Conservation (phyloP, 1,139 yeast species). For the Suhomyces atakaporum region DNA sequence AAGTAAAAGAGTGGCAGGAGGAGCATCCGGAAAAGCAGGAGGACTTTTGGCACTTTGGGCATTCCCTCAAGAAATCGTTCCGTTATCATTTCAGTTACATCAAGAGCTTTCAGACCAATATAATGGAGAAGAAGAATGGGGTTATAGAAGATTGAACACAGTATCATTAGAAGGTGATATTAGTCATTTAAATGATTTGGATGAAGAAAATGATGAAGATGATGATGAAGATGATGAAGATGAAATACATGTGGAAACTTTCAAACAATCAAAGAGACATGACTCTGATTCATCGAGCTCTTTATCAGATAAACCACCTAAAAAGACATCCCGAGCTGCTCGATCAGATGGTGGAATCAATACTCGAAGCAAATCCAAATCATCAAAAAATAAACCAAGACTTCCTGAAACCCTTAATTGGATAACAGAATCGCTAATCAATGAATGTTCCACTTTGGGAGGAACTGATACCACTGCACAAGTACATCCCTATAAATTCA, state of each 20-base stretch:
- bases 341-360: conserved; percentile 15
- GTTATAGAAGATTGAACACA: conserved; percentile 84
- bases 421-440: conserved; percentile 69
- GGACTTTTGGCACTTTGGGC: conserved; percentile 95
- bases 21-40: conserved; percentile 97
- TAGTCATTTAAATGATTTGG: conserved; percentile 28
- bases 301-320: conserved; percentile 32
- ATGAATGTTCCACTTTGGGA: conserved; percentile 79
- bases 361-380: conserved; percentile 4
- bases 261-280: conserved; percentile 18
- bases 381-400: conserved; percentile 20
- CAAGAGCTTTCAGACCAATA: conserved; percentile 77
- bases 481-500: conserved; percentile 93
- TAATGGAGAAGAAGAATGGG: conserved; percentile 87
- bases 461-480: conserved; percentile 91
- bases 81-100: conserved; percentile 82
- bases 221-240: conserved; percentile 13
- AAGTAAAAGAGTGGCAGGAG: conserved; percentile 92
- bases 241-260: conserved; percentile 10
- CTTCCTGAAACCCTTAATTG: conserved; percentile 80
- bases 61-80: conserved; percentile 92
- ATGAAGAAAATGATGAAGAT: conserved; percentile 24
- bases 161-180: conserved; percentile 86
- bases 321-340: conserved; percentile 35
- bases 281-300: conserved; percentile 24